Evolutionary conservation across 2,329 filamentous ascomycete genomes (phyloP).

Genomic region (Aspergillus fructus): DNA sequence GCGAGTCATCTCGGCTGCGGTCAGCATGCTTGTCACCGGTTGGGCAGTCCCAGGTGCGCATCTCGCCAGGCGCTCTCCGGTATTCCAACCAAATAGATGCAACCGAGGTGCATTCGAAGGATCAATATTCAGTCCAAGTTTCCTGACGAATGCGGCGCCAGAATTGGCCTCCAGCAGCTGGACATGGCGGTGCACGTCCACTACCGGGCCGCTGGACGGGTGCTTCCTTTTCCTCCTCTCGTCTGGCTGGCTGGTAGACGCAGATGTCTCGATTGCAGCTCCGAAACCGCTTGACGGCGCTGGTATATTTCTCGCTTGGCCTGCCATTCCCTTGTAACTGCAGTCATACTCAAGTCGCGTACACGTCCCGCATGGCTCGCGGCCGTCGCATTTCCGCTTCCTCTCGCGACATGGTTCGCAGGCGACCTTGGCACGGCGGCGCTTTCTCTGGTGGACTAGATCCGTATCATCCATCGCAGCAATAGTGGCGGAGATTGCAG

Average conservation of each 20-base stretch:
- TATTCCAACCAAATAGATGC: slow-evolving; percentile 57
- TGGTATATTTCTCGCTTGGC: too few species aligned
- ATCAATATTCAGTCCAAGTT: slow-evolving; percentile 53
- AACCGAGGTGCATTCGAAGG: slow-evolving; percentile 52
- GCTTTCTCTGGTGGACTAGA: neutral
- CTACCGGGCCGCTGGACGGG: neutral
- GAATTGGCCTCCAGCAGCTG: slow-evolving; percentile 53
- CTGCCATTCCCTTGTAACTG: neutral
- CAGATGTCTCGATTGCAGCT: too few species aligned
- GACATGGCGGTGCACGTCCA: neutral
- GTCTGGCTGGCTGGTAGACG: neutral
- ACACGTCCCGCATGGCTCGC: slow-evolving; percentile 5
- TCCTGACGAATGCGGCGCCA: slow-evolving; percentile 53
- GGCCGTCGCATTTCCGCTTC: slow-evolving; percentile 16
- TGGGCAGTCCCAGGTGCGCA: slow-evolving; percentile 2
- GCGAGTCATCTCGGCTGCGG: slow-evolving; percentile 45
- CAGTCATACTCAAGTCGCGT: slow-evolving; percentile 10
- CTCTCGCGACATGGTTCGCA: slow-evolving; percentile 6
- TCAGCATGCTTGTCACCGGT: slow-evolving; percentile 47
- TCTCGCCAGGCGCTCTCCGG: slow-evolving; percentile 25
- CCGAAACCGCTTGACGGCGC: too few species aligned
- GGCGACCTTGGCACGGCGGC: slow-evolving; percentile 6
- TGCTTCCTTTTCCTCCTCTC: neutral
- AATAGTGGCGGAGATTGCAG: too few species aligned
- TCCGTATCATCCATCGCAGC: too few species aligned